Evolutionary conservation across 2,329 filamentous ascomycete species (phyloP).

Genomic region (Botrytis aclada): DNA sequence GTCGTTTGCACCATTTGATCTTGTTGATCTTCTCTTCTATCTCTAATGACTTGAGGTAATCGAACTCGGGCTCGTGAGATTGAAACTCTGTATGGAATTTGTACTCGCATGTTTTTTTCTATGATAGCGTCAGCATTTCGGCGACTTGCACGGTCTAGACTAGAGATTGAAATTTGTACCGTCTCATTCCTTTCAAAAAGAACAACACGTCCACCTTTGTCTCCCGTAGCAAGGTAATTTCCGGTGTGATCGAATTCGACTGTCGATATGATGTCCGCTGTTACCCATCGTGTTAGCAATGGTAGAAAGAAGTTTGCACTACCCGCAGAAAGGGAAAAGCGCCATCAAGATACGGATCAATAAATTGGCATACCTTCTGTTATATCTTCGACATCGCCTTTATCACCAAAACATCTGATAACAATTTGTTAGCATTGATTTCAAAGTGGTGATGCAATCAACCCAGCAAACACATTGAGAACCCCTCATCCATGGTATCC

Average conservation of each 20-base stretch:
- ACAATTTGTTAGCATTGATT: conserved; percentile 30
- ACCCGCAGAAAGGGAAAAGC: not conserved
- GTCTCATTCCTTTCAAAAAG: conserved; percentile 94
- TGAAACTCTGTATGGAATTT: conserved; percentile 99
- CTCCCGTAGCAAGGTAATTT: conserved; percentile 85
- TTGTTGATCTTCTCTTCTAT: conserved; percentile 99
- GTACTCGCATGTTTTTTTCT: conserved; percentile 99
- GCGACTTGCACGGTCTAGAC: not conserved
- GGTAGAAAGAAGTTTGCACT: not conserved
- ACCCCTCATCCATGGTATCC: not conserved
- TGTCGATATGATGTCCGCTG: conserved; percentile 87
- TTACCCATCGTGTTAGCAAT: conserved; percentile 26
- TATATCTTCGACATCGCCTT: conserved; percentile 83
- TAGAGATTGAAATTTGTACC: conserved; percentile 48
- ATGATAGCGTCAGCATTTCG: conserved; percentile 38
- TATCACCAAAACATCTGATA: conserved; percentile 94
- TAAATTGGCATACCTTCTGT: conserved; percentile 37
- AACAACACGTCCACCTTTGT: conserved; percentile 82
- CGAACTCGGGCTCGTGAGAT: conserved; percentile 98
- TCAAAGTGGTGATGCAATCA: conserved; percentile 12
- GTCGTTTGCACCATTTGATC: conserved; percentile 98
- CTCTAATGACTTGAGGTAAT: conserved; percentile 97
- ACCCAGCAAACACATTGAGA: not conserved
- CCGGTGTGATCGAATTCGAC: conserved; percentile 89
- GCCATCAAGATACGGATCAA: not conserved